Base-by-base conservation (phyloP, 2,329 filamentous ascomycete genomes). In the Elsinoe arachidis region DNA sequence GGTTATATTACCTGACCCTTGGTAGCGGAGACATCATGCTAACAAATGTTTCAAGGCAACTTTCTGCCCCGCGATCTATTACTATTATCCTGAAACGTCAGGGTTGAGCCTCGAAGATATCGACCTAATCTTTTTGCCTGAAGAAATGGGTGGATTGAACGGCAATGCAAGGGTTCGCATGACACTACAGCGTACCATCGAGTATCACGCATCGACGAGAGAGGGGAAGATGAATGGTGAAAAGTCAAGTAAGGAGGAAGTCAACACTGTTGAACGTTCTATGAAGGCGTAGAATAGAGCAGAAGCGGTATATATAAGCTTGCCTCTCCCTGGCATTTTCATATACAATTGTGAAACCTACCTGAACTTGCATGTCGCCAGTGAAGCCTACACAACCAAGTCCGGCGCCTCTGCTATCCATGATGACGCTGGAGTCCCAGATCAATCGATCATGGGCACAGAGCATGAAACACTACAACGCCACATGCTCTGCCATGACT, bases 1-100 rank as follows among this genome's bases (percentile, higher is more conserved):
- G n/a, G n/a, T n/a, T n/a, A n/a, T n/a, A n/a, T n/a, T n/a, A 14
- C 56, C 58, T 35, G 34, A 35, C 11, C 15, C 7, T 43, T 33
- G 58, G 60, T 33, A 58, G 63, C n/a, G n/a, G n/a, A n/a, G n/a
- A n/a, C 60, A 70, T 76, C 56, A 69, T 76, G 69, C 81, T 80
- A 66, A 76, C 76, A 3, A 71, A 75, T n/a, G n/a, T 10, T 73
- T 81, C 58, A 81, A 80, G 71, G 76, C 71, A 6, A 61, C 68
- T 41, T 80, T 79, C 69, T 73, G 80, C 44, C 78, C 78, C n/a
- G 73, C 80, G 67, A 46, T 89, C 4, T 86, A 86, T 39, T 80
- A 82, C 1, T 10, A 78, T 0, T 90, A 85, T 55, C 64, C 65
- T 5, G 64, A 66, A 37, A 66, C 64, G 2, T 19, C 19, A 41